phyloP scores from a whole-genome alignment of 2,329 filamentous ascomycete genomes.

The Chalaropsis thielavioides region DNA sequence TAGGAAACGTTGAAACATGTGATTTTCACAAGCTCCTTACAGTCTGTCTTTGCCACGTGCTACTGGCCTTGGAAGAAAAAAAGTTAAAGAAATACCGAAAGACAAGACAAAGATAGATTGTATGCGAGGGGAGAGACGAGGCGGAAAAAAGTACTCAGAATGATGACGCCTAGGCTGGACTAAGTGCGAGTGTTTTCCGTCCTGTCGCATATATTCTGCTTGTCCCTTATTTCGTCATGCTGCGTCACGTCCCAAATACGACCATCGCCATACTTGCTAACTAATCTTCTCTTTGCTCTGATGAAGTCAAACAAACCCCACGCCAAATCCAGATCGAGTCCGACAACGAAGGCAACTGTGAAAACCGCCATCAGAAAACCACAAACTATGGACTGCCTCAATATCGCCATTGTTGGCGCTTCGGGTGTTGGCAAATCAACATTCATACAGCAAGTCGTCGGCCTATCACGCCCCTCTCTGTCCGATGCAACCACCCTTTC shows the following conservation, averaged over 20 bases:
- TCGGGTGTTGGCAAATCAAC: slow-evolving; percentile 53
- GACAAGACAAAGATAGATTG: not conserved
- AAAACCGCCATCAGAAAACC: not conserved
- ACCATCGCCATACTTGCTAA: not conserved
- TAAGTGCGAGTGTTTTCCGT: not conserved
- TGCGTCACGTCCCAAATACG: not conserved
- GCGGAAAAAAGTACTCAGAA: not conserved
- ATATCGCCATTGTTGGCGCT: slow-evolving; percentile 52
- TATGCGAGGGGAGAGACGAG: not conserved
- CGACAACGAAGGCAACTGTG: not conserved
- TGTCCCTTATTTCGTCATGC: not conserved
- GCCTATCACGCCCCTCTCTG: slow-evolving; percentile 38
- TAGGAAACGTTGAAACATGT: slow-evolving; percentile 3
- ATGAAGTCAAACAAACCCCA: not conserved
- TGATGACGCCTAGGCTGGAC: not conserved
- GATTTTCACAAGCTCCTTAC: not conserved
- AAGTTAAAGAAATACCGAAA: not conserved
- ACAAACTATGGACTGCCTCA: slow-evolving; percentile 41
- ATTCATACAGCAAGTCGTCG: slow-evolving; percentile 49
- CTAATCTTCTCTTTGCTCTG: not conserved
- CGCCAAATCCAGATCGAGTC: not conserved
- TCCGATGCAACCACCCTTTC: slow-evolving; percentile 42
- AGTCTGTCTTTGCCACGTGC: slow-evolving; percentile 1
- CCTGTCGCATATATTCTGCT: not conserved
- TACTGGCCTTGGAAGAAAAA: slow-evolving; percentile 1